Percentiles rank a stretch among this genome's conserved stretches.
Conservation (phyloP, 176 grass and related monocot species). For the Poa pratensis region DNA sequence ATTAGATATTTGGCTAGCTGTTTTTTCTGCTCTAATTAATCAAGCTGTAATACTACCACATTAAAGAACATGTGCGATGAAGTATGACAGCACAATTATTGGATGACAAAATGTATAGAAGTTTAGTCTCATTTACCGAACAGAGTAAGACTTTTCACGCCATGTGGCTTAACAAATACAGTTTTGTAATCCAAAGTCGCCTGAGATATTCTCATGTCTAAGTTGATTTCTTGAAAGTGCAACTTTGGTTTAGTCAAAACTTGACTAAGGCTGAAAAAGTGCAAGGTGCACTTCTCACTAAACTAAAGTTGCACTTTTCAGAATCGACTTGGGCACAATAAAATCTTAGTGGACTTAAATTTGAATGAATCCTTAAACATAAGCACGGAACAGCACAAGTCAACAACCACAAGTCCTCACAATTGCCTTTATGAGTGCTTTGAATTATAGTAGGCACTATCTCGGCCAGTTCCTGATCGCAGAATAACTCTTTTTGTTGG, state of each 20-base stretch:
- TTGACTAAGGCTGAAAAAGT: too few species aligned
- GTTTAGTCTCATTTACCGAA: too few species aligned
- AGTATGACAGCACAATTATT: neutral
- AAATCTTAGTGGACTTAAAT: too few species aligned
- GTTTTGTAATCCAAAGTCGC: too few species aligned
- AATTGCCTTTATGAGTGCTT: conserved; percentile 10
- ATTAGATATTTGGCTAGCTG: conserved; percentile 4
- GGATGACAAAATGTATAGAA: neutral
- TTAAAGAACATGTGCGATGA: neutral
- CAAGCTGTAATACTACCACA: neutral
- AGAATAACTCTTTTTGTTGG: neutral
- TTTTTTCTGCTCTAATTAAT: neutral
- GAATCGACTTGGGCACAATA: too few species aligned
- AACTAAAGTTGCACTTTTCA: too few species aligned
- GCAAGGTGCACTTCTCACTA: too few species aligned
- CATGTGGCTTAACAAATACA: too few species aligned
- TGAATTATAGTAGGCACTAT: neutral
- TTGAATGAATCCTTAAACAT: neutral
- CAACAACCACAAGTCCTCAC: neutral
- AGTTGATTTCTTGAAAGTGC: too few species aligned
- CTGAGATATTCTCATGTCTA: too few species aligned
- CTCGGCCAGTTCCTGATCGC: neutral
- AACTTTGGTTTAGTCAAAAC: too few species aligned
- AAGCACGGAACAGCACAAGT: neutral
- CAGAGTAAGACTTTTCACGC: too few species aligned